These are phyloP conservation scores for Psilocybe cyanescens DNA, from an alignment of 768 basidiomycete genomes.

Conservation along the genomic window DNA sequence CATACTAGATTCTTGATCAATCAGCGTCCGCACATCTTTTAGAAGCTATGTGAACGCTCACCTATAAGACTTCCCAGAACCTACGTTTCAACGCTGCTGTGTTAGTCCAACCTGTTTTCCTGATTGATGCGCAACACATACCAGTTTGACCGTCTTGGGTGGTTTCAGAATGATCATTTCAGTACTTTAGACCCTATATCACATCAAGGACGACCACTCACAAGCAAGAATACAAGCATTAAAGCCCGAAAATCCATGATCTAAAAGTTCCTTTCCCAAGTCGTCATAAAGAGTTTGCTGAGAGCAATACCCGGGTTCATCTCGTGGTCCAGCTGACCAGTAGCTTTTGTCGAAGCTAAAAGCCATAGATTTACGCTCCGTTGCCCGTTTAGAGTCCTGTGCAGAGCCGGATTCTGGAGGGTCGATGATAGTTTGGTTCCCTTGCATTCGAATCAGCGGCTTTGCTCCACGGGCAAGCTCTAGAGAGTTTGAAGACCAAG, in stretches of 20 bases:
- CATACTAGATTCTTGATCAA: slow-evolving; percentile 61
- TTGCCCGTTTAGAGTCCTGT: slow-evolving; percentile 78
- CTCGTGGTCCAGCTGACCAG: slow-evolving; percentile 91
- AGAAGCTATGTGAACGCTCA: slow-evolving; percentile 34
- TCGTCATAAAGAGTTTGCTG: slow-evolving; percentile 96
- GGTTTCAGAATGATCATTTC: slow-evolving; percentile 12
- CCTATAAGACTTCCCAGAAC: slow-evolving; percentile 94
- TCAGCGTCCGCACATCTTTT: not conserved
- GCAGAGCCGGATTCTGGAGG: slow-evolving; percentile 80
- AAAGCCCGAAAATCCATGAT: slow-evolving; percentile 95
- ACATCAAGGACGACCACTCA: slow-evolving; percentile 50
- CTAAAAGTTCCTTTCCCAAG: slow-evolving; percentile 90
- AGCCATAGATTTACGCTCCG: slow-evolving; percentile 86
- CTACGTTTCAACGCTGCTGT: slow-evolving; percentile 37
- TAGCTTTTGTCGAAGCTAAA: slow-evolving; percentile 99
- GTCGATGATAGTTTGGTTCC: slow-evolving; percentile 90
- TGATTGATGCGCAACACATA: slow-evolving; percentile 37
- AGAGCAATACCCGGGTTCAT: slow-evolving; percentile 90
- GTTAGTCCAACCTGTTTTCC: slow-evolving; percentile 2
- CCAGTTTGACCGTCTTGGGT: slow-evolving; percentile 80
- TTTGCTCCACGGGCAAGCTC: slow-evolving; percentile 95
- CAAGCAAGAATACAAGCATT: slow-evolving; percentile 99
- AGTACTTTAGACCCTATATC: not conserved
- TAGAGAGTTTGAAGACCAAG: slow-evolving; percentile 32
- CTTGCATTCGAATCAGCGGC: slow-evolving; percentile 92